Base-by-base conservation (phyloP, 2,329 filamentous ascomycete genomes). In the Sclerotinia borealis region DNA sequence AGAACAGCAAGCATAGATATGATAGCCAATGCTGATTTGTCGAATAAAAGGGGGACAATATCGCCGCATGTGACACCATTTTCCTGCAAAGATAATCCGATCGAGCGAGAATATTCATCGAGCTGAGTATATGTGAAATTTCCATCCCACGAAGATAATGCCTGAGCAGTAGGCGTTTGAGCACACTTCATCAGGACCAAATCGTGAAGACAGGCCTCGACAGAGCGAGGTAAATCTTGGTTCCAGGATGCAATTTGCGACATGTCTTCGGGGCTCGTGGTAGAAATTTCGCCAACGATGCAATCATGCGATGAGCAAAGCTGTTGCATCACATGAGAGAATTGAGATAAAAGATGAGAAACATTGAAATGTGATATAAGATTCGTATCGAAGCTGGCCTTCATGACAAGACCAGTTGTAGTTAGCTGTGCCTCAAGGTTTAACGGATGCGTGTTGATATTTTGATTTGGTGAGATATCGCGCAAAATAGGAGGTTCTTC, bases 1-100 rank as follows among this genome's bases (percentile, higher is more conserved):
- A 71, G 37, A 9, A 73, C 63, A 13, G 62, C 69, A 8, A 74
- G 63, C 65, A 73, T 70, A 13, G 68, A 67, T 3, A 74, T 67
- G 19, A 71, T 64, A 29, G 69, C 63, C 56, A 64, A 71, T 25
- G 31, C 36, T 2, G 66, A 67, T 48, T 71, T 71, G 10, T 69
- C 65, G 41, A 70, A 68, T 34, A 59, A 67, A 3, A 69, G 25
- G 8, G 68, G 65, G 5, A 71, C 64, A 22, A 61, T 45, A 45
- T 45, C 41, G 7, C 1, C 50, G 9, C 27, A 63, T 22, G 10
- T n/a, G 8, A 22, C 41, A n/a, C 41, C 41, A 7, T n/a, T n/a
- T 45, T 45, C n/a, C 19, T 22, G 41, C 41, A 45, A 45, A 22
- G 8, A 22, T 22, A 22, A 45, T 10, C 7, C 19, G 7, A 37